phyloP scores from a whole-genome alignment of 2,329 filamentous ascomycete genomes.

The Beauveria sp. region DNA sequence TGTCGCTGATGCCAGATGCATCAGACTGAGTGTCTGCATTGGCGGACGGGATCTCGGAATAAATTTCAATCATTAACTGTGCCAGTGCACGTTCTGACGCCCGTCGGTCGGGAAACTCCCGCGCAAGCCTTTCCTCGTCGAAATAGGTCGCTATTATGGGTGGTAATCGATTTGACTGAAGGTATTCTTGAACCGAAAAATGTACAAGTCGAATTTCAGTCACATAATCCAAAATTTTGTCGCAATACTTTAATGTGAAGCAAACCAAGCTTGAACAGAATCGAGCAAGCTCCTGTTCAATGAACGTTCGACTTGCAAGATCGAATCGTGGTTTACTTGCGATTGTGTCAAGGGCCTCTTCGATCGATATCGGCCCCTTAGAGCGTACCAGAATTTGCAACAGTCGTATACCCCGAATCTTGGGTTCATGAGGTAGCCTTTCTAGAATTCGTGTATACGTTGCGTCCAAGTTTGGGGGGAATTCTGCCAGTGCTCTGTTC shows the following conservation, averaged over 20 bases:
- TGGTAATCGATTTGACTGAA: neutral
- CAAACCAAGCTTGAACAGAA: neutral
- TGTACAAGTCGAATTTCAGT: neutral
- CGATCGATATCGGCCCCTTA: neutral
- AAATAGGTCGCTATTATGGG: too few relatives aligned
- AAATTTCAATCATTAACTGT: too few relatives aligned
- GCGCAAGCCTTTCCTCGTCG: too few relatives aligned
- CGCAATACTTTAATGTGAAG: neutral
- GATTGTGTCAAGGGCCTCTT: slow-evolving; percentile 2
- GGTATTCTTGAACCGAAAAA: slow-evolving; percentile 2
- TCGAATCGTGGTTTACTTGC: neutral
- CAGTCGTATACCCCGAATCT: neutral
- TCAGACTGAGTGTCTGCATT: too few relatives aligned
- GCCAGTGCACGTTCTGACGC: too few relatives aligned
- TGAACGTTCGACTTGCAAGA: too few relatives aligned
- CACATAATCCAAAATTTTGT: too few relatives aligned
- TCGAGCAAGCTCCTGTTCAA: neutral
- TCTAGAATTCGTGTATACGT: neutral
- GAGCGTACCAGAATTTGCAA: neutral
- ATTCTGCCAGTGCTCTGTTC: neutral
- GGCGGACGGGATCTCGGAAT: too few relatives aligned
- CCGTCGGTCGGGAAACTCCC: too few relatives aligned
- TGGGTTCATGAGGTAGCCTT: neutral
- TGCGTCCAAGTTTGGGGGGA: neutral
- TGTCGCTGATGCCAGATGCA: too few relatives aligned